Conservation (phyloP, 345 rosid genomes). For the Mangifera indica region DNA sequence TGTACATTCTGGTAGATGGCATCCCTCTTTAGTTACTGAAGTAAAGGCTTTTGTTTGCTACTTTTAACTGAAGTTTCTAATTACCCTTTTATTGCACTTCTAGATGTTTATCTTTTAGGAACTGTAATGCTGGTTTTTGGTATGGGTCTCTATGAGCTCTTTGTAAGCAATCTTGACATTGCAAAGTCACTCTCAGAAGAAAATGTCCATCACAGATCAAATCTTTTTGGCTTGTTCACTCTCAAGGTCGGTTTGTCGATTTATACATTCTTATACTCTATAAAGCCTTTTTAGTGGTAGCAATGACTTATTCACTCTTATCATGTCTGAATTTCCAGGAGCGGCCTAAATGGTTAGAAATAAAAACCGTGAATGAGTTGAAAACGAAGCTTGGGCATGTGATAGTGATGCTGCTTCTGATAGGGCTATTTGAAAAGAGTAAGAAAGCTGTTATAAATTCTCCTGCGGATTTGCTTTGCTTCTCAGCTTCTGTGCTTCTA, state of each 20-base stretch:
- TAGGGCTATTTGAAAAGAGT: constrained; percentile 85
- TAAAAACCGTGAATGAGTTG: constrained; percentile 73
- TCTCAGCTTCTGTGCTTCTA: constrained; percentile 71
- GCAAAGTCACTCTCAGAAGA: constrained; percentile 44
- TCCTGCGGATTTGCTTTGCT: constrained; percentile 75
- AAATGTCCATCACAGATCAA: constrained; percentile 41
- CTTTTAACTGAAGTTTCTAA: constrained; percentile 10
- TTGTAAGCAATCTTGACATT: constrained; percentile 71
- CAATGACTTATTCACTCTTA: background rate
- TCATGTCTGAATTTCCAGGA: constrained; percentile 39
- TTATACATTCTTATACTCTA: background rate
- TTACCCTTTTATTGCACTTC: constrained; percentile 15
- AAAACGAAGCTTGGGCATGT: constrained; percentile 92
- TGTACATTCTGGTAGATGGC: background rate
- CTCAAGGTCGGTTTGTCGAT: constrained; percentile 46
- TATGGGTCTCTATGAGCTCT: constrained; percentile 93
- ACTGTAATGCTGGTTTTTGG: constrained; percentile 97
- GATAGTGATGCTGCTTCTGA: constrained; percentile 89
- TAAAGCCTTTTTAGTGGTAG: background rate
- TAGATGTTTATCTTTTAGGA: constrained; percentile 89
- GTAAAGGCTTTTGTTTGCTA: background rate
- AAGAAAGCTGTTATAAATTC: constrained; percentile 63
- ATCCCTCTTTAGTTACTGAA: background rate
- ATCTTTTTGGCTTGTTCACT: constrained; percentile 72
- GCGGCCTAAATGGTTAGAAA: constrained; percentile 81